Conservation (phyloP, 257 asterid genomes). For the Gentiana dahurica region DNA sequence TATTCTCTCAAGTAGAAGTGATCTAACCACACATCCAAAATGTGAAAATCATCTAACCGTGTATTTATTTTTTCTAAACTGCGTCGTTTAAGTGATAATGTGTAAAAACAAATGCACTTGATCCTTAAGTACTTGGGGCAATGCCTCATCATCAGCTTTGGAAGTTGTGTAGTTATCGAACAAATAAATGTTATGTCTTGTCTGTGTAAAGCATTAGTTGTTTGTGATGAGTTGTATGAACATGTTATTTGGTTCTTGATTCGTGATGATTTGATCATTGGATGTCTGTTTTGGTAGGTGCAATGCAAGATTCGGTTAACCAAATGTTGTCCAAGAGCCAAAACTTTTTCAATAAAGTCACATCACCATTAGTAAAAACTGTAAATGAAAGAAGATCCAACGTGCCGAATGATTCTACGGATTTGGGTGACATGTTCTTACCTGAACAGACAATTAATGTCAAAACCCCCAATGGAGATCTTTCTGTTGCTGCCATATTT, state of each 20-base stretch:
- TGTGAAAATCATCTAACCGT: too few species aligned
- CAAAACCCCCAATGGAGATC: constrained; percentile 58
- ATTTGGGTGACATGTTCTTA: constrained; percentile 50
- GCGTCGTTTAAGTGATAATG: too few species aligned
- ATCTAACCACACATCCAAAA: too few species aligned
- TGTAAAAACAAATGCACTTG: too few species aligned
- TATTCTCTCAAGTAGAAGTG: too few species aligned
- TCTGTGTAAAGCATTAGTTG: too few species aligned
- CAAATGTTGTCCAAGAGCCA: constrained; percentile 82
- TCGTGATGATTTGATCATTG: background rate
- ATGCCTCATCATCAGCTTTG: background rate
- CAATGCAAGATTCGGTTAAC: constrained; percentile 66
- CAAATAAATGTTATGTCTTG: too few species aligned
- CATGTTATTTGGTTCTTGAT: background rate
- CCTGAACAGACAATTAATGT: constrained; percentile 67
- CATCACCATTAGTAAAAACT: constrained; percentile 71
- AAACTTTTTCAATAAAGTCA: constrained; percentile 54
- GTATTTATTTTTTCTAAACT: too few species aligned
- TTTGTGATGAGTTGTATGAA: background rate
- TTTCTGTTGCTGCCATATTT: constrained; percentile 75
- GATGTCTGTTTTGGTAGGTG: constrained; percentile 33
- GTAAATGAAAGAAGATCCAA: constrained; percentile 44
- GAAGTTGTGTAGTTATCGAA: too few species aligned
- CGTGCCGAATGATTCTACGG: constrained; percentile 32
- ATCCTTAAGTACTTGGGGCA: too few species aligned